Evolutionary conservation across 371 early-diverging fungal species (phyloP).

Genomic region (Synchytrium microbalum): DNA sequence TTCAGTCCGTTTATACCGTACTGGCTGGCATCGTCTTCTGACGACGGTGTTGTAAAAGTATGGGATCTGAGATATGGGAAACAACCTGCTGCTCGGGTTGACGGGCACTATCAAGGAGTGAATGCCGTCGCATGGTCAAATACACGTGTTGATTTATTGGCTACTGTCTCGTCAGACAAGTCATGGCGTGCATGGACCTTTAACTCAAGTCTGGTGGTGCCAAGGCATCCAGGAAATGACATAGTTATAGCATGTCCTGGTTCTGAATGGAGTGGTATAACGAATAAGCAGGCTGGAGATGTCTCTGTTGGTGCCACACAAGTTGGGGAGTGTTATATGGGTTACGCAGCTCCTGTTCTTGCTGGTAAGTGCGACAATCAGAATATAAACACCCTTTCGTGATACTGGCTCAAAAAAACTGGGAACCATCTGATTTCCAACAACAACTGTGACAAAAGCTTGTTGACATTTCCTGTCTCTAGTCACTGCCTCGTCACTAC

Average conservation of each 20-base stretch:
- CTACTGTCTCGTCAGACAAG: conserved; percentile 44
- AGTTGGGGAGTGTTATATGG: conserved; percentile 23
- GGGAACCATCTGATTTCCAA: neutral
- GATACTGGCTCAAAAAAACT: conserved; percentile 1
- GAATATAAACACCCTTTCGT: no score
- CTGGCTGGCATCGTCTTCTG: conserved; percentile 54
- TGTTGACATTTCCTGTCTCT: neutral
- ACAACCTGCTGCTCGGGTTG: conserved; percentile 46
- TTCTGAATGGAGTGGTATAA: conserved; percentile 27
- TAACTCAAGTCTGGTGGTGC: conserved; percentile 12
- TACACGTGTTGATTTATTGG: conserved; percentile 47
- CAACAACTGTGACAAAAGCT: neutral
- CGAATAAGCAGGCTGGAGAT: conserved; percentile 3
- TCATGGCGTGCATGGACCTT: conserved; percentile 43
- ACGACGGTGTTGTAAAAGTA: conserved; percentile 54
- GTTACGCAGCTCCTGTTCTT: conserved; percentile 18
- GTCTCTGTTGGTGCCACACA: conserved; percentile 22
- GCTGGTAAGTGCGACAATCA: conserved; percentile 19
- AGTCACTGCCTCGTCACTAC: conserved; percentile 22
- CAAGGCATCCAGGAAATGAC: conserved; percentile 15
- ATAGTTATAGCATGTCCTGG: conserved; percentile 32
- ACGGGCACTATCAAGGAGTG: conserved; percentile 44
- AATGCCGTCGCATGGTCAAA: conserved; percentile 56
- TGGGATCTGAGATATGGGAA: conserved; percentile 68
- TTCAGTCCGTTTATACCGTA: conserved; percentile 74